Evolutionary conservation across 1,139 yeast species (phyloP), one percentile per base, ranked within the genome.

Genomic region (Suzukiozyma palmioleophila): DNA sequence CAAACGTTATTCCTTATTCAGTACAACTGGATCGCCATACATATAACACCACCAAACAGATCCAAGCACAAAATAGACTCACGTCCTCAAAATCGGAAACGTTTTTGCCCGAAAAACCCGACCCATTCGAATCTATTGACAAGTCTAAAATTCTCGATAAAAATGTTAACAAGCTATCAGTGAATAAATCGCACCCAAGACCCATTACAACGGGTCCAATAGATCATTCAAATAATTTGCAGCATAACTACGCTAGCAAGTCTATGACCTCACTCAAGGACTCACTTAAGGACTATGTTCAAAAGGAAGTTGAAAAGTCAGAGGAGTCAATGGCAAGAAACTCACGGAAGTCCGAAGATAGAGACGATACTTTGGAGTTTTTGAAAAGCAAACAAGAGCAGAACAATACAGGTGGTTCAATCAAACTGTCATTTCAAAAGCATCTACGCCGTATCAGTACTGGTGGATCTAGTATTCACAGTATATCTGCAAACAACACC

Each of bases 301-400:
- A 64, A 35, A 51, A 52, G 37, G 74, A 69, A 40, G 52, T 68
- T 16, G 54, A 56, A 38, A 59, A 58, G 38, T 47, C 52, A 26
- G 35, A 36, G 22, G 38, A 22, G 15, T 36, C 35, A 49, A 57
- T 39, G 51, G 50, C 29, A 60, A 56, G 29, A 54, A 50, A 36
- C 16, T 52, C 51, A 29, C 39, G 52, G 25, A 42, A 44, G 13
- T 45, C 47, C 8, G 60, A 58, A 14, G 59, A 57, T 9, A 44
- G 48, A 18, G 57, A 52, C 15, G 62, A 62, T 21, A 69, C 75
- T 0, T 51, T 71, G 35, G 86, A 82, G 40, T 86, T 84, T 53
- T 62, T 86, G 45, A 75, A 77, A 44, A 68, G 71, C 22, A 64
- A 79, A 46, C 73, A 69, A 45, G 69, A 60, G 32, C 48, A 51